Conservation (phyloP, 2,329 filamentous ascomycete species). For the Xylaria digitata region DNA sequence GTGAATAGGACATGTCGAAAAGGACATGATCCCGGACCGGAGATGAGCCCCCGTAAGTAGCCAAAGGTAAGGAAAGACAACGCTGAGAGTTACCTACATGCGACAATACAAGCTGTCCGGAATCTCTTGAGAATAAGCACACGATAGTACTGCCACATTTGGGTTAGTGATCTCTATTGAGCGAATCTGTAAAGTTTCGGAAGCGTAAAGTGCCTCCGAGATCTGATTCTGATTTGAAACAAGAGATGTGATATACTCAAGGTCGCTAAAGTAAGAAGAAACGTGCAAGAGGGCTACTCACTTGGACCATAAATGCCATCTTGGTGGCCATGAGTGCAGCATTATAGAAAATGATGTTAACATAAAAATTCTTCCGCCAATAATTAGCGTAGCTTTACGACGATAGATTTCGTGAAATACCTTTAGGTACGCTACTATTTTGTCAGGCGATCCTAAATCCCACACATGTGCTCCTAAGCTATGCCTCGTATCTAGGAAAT, state of each 20-base stretch:
- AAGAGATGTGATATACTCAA: background rate
- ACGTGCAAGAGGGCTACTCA: background rate
- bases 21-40: too few species aligned
- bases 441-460: slow-evolving; percentile 35
- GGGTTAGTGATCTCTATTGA: background rate
- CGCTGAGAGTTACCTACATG: slow-evolving; percentile 28
- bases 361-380: slow-evolving; percentile 51
- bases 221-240: background rate
- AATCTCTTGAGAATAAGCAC: slow-evolving; percentile 51
- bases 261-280: background rate
- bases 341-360: slow-evolving; percentile 55
- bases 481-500: slow-evolving; percentile 40
- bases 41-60: too few species aligned
- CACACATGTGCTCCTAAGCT: slow-evolving; percentile 44
- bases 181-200: too few species aligned
- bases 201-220: too few species aligned
- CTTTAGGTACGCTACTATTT: slow-evolving; percentile 40
- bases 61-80: background rate
- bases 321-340: slow-evolving; percentile 52
- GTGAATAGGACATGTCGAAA: too few species aligned
- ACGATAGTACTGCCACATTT: slow-evolving; percentile 52
- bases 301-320: slow-evolving; percentile 50
- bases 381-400: slow-evolving; percentile 13
- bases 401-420: slow-evolving; percentile 18
- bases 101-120: slow-evolving; percentile 47